phyloP scores from a whole-genome alignment of 768 basidiomycete species.

The Rhodotorula graminis region DNA sequence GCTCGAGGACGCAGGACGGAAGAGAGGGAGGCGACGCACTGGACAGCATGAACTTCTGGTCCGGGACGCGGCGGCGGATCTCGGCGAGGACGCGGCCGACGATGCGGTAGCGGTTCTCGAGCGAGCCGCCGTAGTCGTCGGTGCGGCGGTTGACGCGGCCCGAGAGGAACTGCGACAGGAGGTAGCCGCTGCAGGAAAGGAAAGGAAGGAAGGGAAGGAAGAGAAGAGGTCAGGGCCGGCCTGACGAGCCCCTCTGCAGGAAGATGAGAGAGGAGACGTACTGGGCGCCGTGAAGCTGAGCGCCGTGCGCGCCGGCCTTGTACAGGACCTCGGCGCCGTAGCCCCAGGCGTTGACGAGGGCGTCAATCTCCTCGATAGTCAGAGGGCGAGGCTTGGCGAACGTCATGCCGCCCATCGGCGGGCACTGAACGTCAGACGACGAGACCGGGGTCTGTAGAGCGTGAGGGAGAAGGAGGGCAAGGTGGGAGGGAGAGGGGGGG shows the following conservation, averaged over 20 bases:
- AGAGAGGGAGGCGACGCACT: slow-evolving; percentile 2
- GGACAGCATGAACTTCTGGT: slow-evolving; percentile 39
- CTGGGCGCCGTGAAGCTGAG: slow-evolving; percentile 15
- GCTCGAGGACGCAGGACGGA: too few relatives aligned
- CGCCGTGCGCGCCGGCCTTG: slow-evolving; percentile 10
- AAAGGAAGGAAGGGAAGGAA: too few relatives aligned
- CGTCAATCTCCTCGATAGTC: slow-evolving; percentile 49
- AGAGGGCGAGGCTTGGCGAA: slow-evolving; percentile 36
- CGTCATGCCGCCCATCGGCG: slow-evolving; percentile 38
- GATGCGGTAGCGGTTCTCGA: slow-evolving; percentile 60
- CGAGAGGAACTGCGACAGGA: slow-evolving; percentile 38
- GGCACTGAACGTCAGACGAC: slow-evolving; percentile 38
- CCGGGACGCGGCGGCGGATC: slow-evolving; percentile 44
- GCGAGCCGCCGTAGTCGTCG: slow-evolving; percentile 58
- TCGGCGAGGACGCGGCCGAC: slow-evolving; percentile 56
- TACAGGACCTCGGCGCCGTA: slow-evolving; percentile 54
- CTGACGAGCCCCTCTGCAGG: too few relatives aligned
- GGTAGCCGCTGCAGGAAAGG: slow-evolving; percentile 20
- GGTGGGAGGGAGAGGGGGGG: background rate
- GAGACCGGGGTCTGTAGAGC: slow-evolving; percentile 12
- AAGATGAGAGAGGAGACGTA: background rate
- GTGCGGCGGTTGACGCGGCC: slow-evolving; percentile 39
- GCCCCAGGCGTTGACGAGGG: slow-evolving; percentile 46
- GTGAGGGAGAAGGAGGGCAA: background rate
- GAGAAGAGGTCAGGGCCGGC: too few relatives aligned